A percentile compares a stretch with the other conserved stretches of the same genome.
Evolutionary conservation across 805 yeast genomes (phyloP).

Genomic region (Lachancea waltii): DNA sequence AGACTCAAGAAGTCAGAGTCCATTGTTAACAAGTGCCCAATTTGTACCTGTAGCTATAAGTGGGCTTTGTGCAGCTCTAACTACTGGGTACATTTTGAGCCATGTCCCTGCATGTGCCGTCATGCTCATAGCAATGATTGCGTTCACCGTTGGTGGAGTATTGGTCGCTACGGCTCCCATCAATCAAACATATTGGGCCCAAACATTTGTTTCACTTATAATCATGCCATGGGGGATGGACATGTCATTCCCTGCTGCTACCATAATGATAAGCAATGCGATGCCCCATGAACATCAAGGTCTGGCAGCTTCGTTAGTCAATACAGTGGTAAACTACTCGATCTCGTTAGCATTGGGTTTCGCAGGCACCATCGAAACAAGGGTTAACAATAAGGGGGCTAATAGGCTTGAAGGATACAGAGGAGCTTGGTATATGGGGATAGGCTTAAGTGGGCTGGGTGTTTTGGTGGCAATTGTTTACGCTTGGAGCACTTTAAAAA

Average conservation of each 20-base stretch:
- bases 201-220: constrained; percentile 45
- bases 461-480: constrained; percentile 14
- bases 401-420: constrained; percentile 40
- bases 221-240: constrained; percentile 63
- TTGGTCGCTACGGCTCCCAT: constrained; percentile 47
- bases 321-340: constrained; percentile 58
- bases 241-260: constrained; percentile 60
- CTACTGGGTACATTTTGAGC: constrained; percentile 39
- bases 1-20: constrained; percentile 38
- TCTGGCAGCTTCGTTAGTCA: constrained; percentile 57
- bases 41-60: constrained; percentile 38
- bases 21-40: constrained; percentile 39
- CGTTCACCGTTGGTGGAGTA: constrained; percentile 43
- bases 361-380: constrained; percentile 50
- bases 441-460: constrained; percentile 53
- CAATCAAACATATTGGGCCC: constrained; percentile 49
- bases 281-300: constrained; percentile 58
- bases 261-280: constrained; percentile 46
- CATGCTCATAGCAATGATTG: constrained; percentile 40
- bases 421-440: constrained; percentile 51
- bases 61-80: constrained; percentile 47
- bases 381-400: constrained; percentile 19
- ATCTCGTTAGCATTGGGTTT: constrained; percentile 56
- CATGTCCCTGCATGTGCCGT: constrained; percentile 39
- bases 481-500: constrained; percentile 4